These are phyloP conservation scores for Chenopodium suecicum DNA, from an alignment of 148 eudicot species.

Conservation along the genomic window DNA sequence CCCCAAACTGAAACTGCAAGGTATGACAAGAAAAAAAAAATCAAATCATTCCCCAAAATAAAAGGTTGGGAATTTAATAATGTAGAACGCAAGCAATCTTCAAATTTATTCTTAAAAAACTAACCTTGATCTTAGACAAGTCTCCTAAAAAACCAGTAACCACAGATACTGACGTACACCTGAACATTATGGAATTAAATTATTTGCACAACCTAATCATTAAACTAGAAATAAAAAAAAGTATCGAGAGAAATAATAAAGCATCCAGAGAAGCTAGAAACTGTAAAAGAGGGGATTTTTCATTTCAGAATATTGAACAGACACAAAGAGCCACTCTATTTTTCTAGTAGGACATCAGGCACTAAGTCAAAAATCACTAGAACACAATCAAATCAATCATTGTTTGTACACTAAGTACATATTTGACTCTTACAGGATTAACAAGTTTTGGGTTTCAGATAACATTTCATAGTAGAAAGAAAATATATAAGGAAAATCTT, in stretches of 20 bases:
- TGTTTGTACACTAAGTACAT: not conserved
- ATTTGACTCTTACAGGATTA: not conserved
- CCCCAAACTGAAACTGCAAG: constrained; percentile 51
- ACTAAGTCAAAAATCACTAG: constrained; percentile 1
- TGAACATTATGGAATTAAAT: constrained; percentile 31
- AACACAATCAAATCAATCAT: not conserved
- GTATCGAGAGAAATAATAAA: not conserved
- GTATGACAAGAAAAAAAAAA: constrained; percentile 2
- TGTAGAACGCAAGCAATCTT: not conserved
- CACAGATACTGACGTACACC: constrained; percentile 39
- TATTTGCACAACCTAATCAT: constrained; percentile 10
- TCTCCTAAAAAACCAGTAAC: constrained; percentile 31
- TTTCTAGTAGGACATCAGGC: constrained; percentile 3
- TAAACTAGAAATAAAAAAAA: not conserved
- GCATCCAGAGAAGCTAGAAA: constrained; percentile 5
- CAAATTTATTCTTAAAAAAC: constrained; percentile 15
- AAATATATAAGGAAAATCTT: not conserved
- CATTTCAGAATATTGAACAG: not conserved
- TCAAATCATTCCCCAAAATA: not conserved
- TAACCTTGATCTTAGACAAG: constrained; percentile 57
- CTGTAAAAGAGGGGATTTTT: not conserved
- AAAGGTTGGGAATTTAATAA: not conserved
- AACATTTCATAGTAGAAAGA: not conserved
- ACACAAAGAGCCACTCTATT: not conserved
- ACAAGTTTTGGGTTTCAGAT: not conserved